A percentile compares a stretch with the other conserved stretches of the same genome.
phyloP scores from a whole-genome alignment of 164 flowering plant genomes.

The Buxus sempervirens region DNA sequence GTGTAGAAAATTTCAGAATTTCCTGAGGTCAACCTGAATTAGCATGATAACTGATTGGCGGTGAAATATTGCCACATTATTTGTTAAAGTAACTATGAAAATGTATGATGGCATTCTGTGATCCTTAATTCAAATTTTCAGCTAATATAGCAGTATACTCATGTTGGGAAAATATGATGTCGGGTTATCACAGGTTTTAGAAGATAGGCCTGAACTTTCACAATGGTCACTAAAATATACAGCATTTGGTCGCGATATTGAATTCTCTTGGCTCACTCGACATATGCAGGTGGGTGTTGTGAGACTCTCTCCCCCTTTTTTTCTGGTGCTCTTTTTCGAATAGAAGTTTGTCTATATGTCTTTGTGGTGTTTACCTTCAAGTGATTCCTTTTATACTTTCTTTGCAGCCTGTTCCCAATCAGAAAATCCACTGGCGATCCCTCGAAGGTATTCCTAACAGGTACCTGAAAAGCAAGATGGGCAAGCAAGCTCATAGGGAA shows the following conservation, averaged over 20 bases:
- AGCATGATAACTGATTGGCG: neutral
- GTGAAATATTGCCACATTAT: too few relatives aligned
- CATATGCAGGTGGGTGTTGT: conserved; percentile 67
- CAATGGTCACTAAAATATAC: conserved; percentile 82
- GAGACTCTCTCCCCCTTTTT: neutral
- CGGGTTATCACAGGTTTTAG: conserved; percentile 40
- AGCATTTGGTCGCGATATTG: conserved; percentile 81
- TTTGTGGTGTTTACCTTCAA: neutral
- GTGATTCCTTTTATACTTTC: neutral
- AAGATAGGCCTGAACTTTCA: conserved; percentile 80
- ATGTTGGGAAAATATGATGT: conserved; percentile 8
- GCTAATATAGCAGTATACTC: too few relatives aligned
- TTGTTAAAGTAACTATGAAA: too few relatives aligned
- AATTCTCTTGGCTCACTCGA: conserved; percentile 88
- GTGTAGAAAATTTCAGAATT: too few relatives aligned
- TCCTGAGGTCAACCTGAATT: too few relatives aligned
- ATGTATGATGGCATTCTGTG: too few relatives aligned
- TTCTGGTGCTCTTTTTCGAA: neutral
- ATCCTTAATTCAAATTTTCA: too few relatives aligned
- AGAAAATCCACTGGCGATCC: conserved; percentile 95
- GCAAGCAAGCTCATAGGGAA: neutral
- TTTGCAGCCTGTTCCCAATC: conserved; percentile 82
- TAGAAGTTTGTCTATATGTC: neutral
- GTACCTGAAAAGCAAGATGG: conserved; percentile 25
- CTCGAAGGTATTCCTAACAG: conserved; percentile 89